Evolutionary conservation across 306 rosid genomes (phyloP).

Genomic region (Canavalia ensiformis): DNA sequence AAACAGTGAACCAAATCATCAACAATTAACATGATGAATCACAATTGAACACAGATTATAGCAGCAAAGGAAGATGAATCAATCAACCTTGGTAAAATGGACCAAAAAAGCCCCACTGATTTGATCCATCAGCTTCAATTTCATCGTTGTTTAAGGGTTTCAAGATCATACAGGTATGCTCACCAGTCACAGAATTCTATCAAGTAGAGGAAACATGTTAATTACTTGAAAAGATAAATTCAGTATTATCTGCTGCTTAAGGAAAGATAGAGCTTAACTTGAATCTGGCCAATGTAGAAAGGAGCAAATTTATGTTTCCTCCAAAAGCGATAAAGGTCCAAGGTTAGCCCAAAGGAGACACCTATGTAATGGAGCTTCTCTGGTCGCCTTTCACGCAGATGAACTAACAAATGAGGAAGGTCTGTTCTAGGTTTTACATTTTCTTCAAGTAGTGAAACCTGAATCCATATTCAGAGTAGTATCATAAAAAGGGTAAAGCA

Average conservation of each 20-base stretch:
- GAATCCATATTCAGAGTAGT: slow-evolving; percentile 42
- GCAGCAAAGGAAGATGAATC: slow-evolving; percentile 37
- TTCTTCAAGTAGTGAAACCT: slow-evolving; percentile 95
- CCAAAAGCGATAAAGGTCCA: slow-evolving; percentile 94
- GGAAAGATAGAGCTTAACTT: slow-evolving; percentile 74
- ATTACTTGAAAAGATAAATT: slow-evolving; percentile 12
- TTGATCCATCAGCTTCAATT: slow-evolving; percentile 74
- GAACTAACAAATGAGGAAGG: slow-evolving; percentile 91
- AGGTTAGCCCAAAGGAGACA: slow-evolving; percentile 96
- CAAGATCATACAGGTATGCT: slow-evolving; percentile 92
- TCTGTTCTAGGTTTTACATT: slow-evolving; percentile 79
- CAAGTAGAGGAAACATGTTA: slow-evolving; percentile 42
- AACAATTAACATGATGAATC: slow-evolving; percentile 32
- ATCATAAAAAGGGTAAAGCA: slow-evolving; percentile 44
- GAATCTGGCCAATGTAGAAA: slow-evolving; percentile 91
- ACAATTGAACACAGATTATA: slow-evolving; percentile 18
- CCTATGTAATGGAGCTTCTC: slow-evolving; percentile 96
- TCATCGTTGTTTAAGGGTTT: slow-evolving; percentile 91
- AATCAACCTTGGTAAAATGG: slow-evolving; percentile 80
- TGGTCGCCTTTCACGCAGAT: slow-evolving; percentile 86
- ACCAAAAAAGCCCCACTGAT: slow-evolving; percentile 70
- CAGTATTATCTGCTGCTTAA: slow-evolving; percentile 19
- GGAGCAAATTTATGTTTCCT: slow-evolving; percentile 91
- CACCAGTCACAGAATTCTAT: slow-evolving; percentile 89
- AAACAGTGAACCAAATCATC: slow-evolving; percentile 42